Conservation (phyloP, 192 early-diverging fungal species). For the Umbelopsis ramanniana region DNA sequence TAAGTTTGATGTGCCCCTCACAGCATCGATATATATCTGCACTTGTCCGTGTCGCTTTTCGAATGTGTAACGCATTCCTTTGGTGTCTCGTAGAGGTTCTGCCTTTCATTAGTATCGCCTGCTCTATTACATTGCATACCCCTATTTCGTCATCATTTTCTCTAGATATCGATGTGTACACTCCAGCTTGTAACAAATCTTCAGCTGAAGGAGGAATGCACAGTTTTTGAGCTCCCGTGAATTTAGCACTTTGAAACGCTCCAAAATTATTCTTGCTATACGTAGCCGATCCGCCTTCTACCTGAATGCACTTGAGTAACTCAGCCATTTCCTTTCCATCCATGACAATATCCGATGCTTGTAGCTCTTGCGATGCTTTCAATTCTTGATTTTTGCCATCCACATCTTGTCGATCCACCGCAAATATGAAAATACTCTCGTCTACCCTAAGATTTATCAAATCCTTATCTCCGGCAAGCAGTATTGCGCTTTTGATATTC, state of each 20-base stretch:
- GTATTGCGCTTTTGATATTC: neutral
- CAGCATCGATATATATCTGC: neutral
- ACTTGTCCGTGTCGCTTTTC: neutral
- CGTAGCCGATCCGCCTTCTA: neutral
- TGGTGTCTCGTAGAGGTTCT: neutral
- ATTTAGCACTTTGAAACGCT: neutral
- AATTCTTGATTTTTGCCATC: neutral
- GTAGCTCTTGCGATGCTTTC: neutral
- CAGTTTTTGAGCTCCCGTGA: neutral
- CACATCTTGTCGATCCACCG: neutral
- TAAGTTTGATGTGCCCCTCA: neutral
- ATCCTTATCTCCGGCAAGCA: neutral
- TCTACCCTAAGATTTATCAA: neutral
- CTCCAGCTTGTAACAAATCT: conserved; percentile 1
- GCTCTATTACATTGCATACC: neutral
- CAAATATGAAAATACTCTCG: neutral
- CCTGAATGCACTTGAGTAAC: neutral
- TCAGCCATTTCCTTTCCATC: neutral
- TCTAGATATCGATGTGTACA: neutral
- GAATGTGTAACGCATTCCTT: neutral
- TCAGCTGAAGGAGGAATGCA: neutral
- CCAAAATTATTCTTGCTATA: neutral
- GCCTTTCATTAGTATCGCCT: neutral
- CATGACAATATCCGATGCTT: neutral
- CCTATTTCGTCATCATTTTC: neutral